Evolutionary conservation across 1,284 basidiomycete genomes (phyloP).

Genomic region (Albatrellus sp.): DNA sequence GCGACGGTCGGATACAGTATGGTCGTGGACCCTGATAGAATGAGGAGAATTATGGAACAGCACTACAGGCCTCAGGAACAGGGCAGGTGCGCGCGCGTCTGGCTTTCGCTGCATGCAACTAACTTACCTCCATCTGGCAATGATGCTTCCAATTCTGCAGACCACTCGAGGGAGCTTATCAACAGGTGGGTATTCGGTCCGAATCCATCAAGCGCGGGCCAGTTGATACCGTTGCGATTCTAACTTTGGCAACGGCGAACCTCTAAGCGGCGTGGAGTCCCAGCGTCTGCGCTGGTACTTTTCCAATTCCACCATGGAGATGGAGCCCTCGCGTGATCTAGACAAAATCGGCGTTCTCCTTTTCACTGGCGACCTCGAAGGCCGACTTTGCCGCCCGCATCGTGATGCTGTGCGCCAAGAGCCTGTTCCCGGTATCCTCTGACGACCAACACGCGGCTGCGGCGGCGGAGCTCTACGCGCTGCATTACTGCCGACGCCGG

Average conservation of each 20-base stretch:
- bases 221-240: background rate
- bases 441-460: background rate
- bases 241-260: background rate
- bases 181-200: too few relatives aligned
- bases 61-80: too few relatives aligned
- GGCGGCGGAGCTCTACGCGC: background rate
- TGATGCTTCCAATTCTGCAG: too few relatives aligned
- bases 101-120: too few relatives aligned
- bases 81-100: too few relatives aligned
- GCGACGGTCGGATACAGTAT: too few relatives aligned
- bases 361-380: background rate
- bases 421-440: too few relatives aligned
- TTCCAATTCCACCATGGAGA: background rate
- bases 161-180: too few relatives aligned
- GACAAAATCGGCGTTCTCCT: background rate
- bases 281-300: background rate
- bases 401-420: background rate
- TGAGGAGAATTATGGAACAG: too few relatives aligned
- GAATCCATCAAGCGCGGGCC: too few relatives aligned
- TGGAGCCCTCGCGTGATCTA: background rate
- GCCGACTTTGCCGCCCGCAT: background rate
- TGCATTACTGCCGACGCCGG: background rate
- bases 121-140: too few relatives aligned
- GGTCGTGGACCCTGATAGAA: too few relatives aligned
- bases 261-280: slow-evolving; percentile 1